Conservation (phyloP, 2,329 filamentous ascomycete species). For the Exutisphaerella laricina region DNA sequence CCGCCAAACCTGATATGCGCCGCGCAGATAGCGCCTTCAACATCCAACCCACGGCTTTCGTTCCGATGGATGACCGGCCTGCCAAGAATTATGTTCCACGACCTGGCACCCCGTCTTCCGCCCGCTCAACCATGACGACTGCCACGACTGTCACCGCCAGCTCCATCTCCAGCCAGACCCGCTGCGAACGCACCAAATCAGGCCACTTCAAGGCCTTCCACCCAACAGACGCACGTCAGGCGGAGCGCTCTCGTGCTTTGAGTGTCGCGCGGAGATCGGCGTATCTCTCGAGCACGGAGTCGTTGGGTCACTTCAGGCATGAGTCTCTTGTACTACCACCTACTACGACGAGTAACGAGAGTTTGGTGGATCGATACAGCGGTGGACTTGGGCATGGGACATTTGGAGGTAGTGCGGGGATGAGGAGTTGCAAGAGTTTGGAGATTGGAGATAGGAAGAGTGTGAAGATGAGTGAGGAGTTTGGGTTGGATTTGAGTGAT, state of each 20-base stretch:
- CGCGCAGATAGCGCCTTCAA: constrained; percentile 25
- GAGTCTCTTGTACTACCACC: constrained; percentile 3
- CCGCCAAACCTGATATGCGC: too few relatives aligned
- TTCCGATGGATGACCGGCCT: constrained; percentile 20
- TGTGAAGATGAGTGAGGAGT: constrained; percentile 29
- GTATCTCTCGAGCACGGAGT: not conserved
- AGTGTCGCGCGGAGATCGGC: constrained; percentile 17
- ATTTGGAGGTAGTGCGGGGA: constrained; percentile 36
- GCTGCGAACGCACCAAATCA: constrained; percentile 16
- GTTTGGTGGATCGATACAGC: constrained; percentile 29
- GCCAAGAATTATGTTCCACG: constrained; percentile 13
- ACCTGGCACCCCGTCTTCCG: constrained; percentile 13
- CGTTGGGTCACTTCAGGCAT: not conserved
- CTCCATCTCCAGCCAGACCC: constrained; percentile 5
- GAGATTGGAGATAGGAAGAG: constrained; percentile 32
- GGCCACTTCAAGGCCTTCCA: constrained; percentile 23
- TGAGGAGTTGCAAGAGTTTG: constrained; percentile 29
- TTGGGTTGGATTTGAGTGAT: constrained; percentile 37
- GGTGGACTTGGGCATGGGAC: constrained; percentile 35
- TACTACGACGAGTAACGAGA: constrained; percentile 7
- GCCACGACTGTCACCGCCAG: constrained; percentile 14
- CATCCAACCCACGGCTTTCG: constrained; percentile 23
- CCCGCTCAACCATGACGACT: constrained; percentile 13
- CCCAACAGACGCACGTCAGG: constrained; percentile 21
- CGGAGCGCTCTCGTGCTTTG: constrained; percentile 25